Evolutionary conservation across 176 grass and related monocot genomes (phyloP), one percentile per base, ranked within the genome.

Genomic region (Oryza nivara): DNA sequence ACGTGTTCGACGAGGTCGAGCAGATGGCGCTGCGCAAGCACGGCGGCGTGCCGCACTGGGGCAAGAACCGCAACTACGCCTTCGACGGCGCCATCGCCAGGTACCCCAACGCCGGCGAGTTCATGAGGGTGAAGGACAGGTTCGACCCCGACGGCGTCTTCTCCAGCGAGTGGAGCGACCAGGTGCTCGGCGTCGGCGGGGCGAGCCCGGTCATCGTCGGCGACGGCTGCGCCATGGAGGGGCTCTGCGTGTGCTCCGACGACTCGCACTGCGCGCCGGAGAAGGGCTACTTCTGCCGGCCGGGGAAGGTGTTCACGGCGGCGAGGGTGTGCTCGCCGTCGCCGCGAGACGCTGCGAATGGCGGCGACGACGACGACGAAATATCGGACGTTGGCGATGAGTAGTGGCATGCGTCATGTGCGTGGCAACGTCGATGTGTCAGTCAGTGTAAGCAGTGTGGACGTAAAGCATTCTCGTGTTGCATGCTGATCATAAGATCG

Each of bases 91-190:
- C 56, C 56, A 26, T 77, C 35, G 54, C 34, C 19, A 77, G 16
- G 75, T 77, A 77, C 20, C 75, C 56, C 0, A 77, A 64, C 0
- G 75, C 56, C 0, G 36, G n/a, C 6, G n/a, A 43, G 54, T 77
- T 77, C 36, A 11, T 64, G 12, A 3, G 0, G 35, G 75, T 77
- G 75, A 77, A 77, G 36, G 56, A 26, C 2, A 43, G 3, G 56
- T 65, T 25, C 11, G 56, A 77, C 3, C 56, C 36, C 7, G 20
- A 65, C 1, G 56, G 19, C 1, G 0, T 77, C 11, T 91, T 91
- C 81, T 91, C 81, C 7, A 87, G 84, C 61, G 89, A 91, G 25
- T 91, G 85, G 90, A 92, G 79, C 60, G 90, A 89, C 46, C 47
- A 72, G 14, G 90, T 89, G 87, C 86, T 92, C 46, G 83, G 86